phyloP scores from a whole-genome alignment of 345 rosid genomes.

The Rubroshorea leprosula region DNA sequence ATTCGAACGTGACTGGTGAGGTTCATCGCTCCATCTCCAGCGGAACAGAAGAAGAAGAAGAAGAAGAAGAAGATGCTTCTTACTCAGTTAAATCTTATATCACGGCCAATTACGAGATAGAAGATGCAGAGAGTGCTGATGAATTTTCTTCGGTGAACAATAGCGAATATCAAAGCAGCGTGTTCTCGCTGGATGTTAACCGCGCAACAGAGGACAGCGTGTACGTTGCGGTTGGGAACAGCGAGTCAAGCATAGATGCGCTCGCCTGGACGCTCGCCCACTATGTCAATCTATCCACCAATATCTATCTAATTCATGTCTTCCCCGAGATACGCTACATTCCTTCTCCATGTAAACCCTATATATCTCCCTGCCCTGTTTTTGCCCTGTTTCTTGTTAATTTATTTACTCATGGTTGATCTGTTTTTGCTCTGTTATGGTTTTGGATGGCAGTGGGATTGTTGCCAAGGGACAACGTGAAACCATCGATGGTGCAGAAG shows the following conservation, averaged over 20 bases:
- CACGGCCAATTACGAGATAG: not conserved
- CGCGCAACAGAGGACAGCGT: slow-evolving; percentile 33
- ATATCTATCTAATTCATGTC: slow-evolving; percentile 51
- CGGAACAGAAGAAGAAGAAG: too few species aligned
- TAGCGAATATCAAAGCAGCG: not conserved
- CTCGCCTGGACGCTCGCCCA: slow-evolving; percentile 64
- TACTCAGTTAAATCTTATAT: not conserved
- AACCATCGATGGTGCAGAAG: not conserved
- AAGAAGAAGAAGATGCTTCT: too few species aligned
- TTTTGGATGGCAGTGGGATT: slow-evolving; percentile 7
- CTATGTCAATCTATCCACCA: slow-evolving; percentile 26
- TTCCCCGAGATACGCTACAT: slow-evolving; percentile 54
- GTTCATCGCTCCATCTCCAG: too few species aligned
- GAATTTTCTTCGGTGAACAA: slow-evolving; percentile 31
- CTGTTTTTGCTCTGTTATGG: not conserved
- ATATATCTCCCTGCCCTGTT: not conserved
- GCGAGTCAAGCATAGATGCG: slow-evolving; percentile 73
- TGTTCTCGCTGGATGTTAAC: not conserved
- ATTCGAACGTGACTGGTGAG: too few species aligned
- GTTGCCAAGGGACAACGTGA: not conserved
- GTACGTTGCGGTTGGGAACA: slow-evolving; percentile 73
- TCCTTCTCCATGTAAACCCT: slow-evolving; percentile 60
- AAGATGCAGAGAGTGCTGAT: not conserved
- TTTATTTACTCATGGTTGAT: too few species aligned
- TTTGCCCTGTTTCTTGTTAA: not conserved